These are phyloP conservation scores for Houttuynia cordata DNA, from an alignment of 164 flowering plant genomes.

Conservation along the genomic window DNA sequence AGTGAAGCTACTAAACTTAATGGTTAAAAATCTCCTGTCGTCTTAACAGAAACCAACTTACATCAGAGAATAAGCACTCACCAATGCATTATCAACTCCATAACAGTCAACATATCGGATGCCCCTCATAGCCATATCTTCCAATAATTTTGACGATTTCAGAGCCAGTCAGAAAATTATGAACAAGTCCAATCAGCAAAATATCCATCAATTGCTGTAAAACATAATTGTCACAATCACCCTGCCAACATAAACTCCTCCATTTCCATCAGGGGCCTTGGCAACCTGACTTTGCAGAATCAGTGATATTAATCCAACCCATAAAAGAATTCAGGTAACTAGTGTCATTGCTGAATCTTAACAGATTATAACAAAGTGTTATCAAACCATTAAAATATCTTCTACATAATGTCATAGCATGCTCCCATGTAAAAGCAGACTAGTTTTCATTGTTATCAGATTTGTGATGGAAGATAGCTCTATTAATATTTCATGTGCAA, in stretches of 20 bases:
- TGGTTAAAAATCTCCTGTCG: background rate
- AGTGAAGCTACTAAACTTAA: background rate
- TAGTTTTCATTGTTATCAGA: too few relatives aligned
- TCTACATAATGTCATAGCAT: too few relatives aligned
- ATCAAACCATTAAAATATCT: too few relatives aligned
- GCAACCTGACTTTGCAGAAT: slow-evolving; percentile 59
- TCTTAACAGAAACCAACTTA: background rate
- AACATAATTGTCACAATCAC: background rate
- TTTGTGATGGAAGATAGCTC: too few relatives aligned
- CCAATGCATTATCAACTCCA: slow-evolving; percentile 97
- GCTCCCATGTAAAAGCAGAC: too few relatives aligned
- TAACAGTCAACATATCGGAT: slow-evolving; percentile 82
- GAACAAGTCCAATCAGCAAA: background rate
- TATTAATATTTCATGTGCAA: too few relatives aligned
- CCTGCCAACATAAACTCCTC: slow-evolving; percentile 91
- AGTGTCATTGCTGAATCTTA: too few relatives aligned
- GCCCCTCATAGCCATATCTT: slow-evolving; percentile 88
- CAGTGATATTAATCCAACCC: background rate
- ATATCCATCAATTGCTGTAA: background rate
- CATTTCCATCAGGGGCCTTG: slow-evolving; percentile 98
- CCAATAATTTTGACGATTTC: slow-evolving; percentile 64
- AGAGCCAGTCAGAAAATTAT: slow-evolving; percentile 39
- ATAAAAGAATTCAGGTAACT: too few relatives aligned
- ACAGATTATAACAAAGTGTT: too few relatives aligned
- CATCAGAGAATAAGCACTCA: slow-evolving; percentile 17